phyloP scores from a whole-genome alignment of 805 yeast species.

The Starmerella potacharoeniae region DNA sequence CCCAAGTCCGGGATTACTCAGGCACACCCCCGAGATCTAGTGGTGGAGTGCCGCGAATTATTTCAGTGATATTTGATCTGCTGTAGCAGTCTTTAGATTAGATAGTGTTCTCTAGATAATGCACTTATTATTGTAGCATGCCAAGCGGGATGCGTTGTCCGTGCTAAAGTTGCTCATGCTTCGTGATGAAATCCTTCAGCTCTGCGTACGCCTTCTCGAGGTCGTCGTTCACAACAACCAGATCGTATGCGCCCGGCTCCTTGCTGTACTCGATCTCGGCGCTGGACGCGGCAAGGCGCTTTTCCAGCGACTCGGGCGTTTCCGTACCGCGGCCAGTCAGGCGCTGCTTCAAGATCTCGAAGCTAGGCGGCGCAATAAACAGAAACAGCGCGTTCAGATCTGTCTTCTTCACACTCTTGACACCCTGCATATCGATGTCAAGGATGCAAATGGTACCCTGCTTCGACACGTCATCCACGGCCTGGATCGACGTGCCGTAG shows the following conservation, averaged over 20 bases:
- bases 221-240: slow-evolving; percentile 79
- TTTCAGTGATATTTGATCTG: background rate
- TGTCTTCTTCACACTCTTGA: slow-evolving; percentile 75
- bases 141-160: too few relatives aligned
- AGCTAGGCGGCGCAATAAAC: slow-evolving; percentile 86
- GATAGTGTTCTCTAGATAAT: too few relatives aligned
- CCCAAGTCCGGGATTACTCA: background rate
- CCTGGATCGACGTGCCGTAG: slow-evolving; percentile 84
- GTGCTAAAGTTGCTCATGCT: slow-evolving; percentile 1
- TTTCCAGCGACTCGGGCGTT: slow-evolving; percentile 69
- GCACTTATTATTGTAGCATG: too few relatives aligned
- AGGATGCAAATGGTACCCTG: slow-evolving; percentile 70
- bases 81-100: too few relatives aligned
- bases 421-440: slow-evolving; percentile 99
- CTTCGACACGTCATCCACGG: slow-evolving; percentile 60
- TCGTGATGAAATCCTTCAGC: slow-evolving; percentile 56
- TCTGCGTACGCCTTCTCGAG: slow-evolving; percentile 78
- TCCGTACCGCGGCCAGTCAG: slow-evolving; percentile 90
- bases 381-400: slow-evolving; percentile 73
- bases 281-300: slow-evolving; percentile 76
- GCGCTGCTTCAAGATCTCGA: slow-evolving; percentile 64
- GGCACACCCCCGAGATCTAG: background rate
- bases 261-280: slow-evolving; percentile 82
- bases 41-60: background rate
- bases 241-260: slow-evolving; percentile 80